Evolutionary conservation across 2,329 filamentous ascomycete genomes (phyloP), one percentile per base, ranked within the genome.

Genomic region (Phialophora chinensis): DNA sequence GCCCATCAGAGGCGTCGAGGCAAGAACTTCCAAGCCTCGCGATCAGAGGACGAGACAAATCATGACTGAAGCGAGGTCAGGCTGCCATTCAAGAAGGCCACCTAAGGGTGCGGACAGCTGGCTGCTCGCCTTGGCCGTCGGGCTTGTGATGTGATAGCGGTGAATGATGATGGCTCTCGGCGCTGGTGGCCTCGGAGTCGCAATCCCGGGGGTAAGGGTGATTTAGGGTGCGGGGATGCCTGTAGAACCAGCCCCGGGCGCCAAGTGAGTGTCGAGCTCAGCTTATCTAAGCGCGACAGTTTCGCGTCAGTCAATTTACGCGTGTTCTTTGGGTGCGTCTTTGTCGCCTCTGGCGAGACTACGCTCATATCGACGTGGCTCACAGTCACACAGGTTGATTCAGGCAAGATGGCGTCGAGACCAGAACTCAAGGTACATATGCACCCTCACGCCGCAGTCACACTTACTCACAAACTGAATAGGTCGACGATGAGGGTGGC

Each of bases 401-500:
- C 47, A 35, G 25, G 47, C 44, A 61, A 49, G 23, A 91, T 91
- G 89, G 88, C 88, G 77, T 90, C 89, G 60, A 82, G 89, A 74
- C 89, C 89, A 65, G 89, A 91, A 76, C 78, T 91, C 59, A 91
- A 90, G 86, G 89, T 90, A 77, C 42, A 17, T 47, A 52, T 7
- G 57, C 31, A 14, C 5, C 20, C 17, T 27, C 25, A 29, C 3
- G 12, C n/a, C 23, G 10, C 31, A 54, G 3, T n/a, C 11, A 60
- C 27, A 42, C 58, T 44, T 31, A 49, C 60, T 67, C 68, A 68
- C 49, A 62, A 23, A 25, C 42, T 25, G 44, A 33, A 11, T 63
- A 93, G 91, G 92, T 98, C 77, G 96, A 99, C 75, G 95, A 99
- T 77, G 95, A 99, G 83, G 89, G 90, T 75, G 93, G 94, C 72